Conservation (phyloP, 2,329 filamentous ascomycete species). For the Nothomitra cinnamomea region DNA sequence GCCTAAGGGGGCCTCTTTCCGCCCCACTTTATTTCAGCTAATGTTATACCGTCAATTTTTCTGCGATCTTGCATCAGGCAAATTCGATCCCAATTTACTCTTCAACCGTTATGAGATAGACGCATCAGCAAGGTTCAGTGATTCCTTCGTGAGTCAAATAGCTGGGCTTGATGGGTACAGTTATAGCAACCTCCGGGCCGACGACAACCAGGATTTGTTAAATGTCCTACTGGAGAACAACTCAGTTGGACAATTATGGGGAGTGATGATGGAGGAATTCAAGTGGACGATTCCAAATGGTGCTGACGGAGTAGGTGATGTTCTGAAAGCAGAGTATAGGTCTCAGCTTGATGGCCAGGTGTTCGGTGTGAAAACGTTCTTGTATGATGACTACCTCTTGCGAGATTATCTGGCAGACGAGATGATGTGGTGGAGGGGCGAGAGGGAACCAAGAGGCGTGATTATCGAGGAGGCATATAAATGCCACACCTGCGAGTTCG, state of each 20-base stretch:
- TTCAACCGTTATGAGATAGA: slow-evolving; percentile 57
- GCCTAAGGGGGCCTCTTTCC: slow-evolving; percentile 47
- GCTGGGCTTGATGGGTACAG: slow-evolving; percentile 36
- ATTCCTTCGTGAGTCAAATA: slow-evolving; percentile 62
- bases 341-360: slow-evolving; percentile 28
- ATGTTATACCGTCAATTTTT: slow-evolving; percentile 81
- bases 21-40: slow-evolving; percentile 70
- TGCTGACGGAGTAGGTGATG: slow-evolving; percentile 33
- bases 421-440: slow-evolving; percentile 78
- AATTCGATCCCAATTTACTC: slow-evolving; percentile 50
- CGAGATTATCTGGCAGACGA: slow-evolving; percentile 49
- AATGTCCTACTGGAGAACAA: slow-evolving; percentile 39
- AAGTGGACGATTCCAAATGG: slow-evolving; percentile 36
- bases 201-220: slow-evolving; percentile 27
- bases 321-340: slow-evolving; percentile 41
- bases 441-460: slow-evolving; percentile 56
- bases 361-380: slow-evolving; percentile 42
- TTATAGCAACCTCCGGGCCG: slow-evolving; percentile 11
- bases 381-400: slow-evolving; percentile 47
- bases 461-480: slow-evolving; percentile 76
- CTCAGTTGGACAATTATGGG: slow-evolving; percentile 42
- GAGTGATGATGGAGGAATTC: slow-evolving; percentile 44
- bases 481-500: slow-evolving; percentile 72
- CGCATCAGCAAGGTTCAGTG: slow-evolving; percentile 50
- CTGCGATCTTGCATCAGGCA: slow-evolving; percentile 53